Percentiles rank a stretch among this genome's conserved stretches.
Conservation (phyloP, 768 basidiomycete species). For the Sarcodon aspratus region DNA sequence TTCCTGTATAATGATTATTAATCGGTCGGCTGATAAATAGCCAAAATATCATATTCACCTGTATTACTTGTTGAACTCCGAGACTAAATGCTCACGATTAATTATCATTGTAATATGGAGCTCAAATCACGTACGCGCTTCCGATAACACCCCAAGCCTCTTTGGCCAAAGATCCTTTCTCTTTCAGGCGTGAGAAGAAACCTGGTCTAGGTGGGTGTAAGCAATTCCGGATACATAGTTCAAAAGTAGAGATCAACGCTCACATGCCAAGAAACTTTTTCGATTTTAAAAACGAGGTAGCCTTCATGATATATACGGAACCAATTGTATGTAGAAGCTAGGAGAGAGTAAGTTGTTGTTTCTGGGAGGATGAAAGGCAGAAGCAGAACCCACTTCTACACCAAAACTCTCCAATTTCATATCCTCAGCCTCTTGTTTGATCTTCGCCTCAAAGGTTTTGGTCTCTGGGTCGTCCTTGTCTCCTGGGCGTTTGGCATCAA, state of each 20-base stretch:
- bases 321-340: constrained; percentile 87
- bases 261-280: constrained; percentile 86
- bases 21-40: not conserved
- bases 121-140: constrained; percentile 61
- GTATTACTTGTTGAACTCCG: constrained; percentile 70
- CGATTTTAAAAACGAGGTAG: constrained; percentile 83
- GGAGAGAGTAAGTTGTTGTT: not conserved
- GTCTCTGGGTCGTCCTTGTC: constrained; percentile 79
- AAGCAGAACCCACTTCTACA: constrained; percentile 58
- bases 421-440: constrained; percentile 83
- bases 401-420: constrained; percentile 96
- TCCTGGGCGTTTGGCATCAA: constrained; percentile 80
- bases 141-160: constrained; percentile 97
- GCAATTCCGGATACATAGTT: constrained; percentile 1
- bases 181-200: constrained; percentile 89
- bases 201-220: constrained; percentile 45
- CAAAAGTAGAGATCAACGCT: constrained; percentile 18
- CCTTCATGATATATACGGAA: constrained; percentile 87
- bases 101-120: not conserved
- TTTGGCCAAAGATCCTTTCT: constrained; percentile 87
- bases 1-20: constrained; percentile 38
- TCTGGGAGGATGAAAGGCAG: not conserved
- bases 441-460: constrained; percentile 59
- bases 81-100: constrained; percentile 25
- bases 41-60: constrained; percentile 13